Conservation (phyloP, 148 eudicot species). For the Arbutus unedo region DNA sequence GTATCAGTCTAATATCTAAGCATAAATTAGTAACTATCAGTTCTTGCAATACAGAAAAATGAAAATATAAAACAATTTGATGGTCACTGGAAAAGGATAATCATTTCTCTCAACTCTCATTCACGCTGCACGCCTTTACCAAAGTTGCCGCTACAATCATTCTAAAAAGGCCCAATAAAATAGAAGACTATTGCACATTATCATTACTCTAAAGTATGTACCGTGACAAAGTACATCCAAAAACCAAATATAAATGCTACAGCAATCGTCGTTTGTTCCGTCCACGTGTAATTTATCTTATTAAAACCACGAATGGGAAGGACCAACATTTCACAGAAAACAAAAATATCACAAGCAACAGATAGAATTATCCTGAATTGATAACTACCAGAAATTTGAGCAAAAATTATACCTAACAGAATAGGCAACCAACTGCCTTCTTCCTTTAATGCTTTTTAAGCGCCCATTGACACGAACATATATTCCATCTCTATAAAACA, state of each 20-base stretch:
- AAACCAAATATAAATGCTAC: neutral
- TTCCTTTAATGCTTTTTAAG: slow-evolving; percentile 63
- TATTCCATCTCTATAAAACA: slow-evolving; percentile 59
- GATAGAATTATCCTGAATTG: neutral
- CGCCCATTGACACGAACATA: slow-evolving; percentile 73
- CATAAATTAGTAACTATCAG: neutral
- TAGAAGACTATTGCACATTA: neutral
- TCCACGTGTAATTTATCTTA: neutral
- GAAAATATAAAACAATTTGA: neutral
- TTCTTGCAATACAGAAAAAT: neutral
- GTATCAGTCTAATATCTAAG: neutral
- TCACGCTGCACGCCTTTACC: neutral
- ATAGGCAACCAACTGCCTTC: slow-evolving; percentile 61
- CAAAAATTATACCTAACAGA: slow-evolving; percentile 50
- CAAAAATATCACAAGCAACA: neutral
- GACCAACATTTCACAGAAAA: neutral
- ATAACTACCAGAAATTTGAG: slow-evolving; percentile 53
- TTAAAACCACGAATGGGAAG: neutral
- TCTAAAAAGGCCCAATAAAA: neutral
- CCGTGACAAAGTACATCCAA: neutral
- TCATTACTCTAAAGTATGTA: neutral
- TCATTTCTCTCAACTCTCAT: neutral
- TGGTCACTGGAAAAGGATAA: neutral
- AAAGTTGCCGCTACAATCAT: neutral
- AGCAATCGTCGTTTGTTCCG: neutral